Conservation (phyloP, 345 rosid species). For the Rhizophora apiculata region DNA sequence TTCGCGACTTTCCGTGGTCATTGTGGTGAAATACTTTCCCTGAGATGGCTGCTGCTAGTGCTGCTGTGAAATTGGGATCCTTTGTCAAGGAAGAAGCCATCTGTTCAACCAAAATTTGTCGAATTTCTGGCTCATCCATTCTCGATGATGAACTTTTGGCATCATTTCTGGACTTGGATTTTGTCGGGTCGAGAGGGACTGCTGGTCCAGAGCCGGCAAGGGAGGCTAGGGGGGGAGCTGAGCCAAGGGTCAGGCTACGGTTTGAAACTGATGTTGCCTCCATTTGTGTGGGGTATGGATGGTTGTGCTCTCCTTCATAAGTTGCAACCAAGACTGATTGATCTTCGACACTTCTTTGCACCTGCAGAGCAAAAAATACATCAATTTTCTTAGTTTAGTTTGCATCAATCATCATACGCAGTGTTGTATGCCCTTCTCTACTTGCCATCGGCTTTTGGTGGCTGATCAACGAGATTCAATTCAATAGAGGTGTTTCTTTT, state of each 20-base stretch:
- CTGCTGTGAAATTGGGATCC: slow-evolving; percentile 93
- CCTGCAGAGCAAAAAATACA: slow-evolving; percentile 42
- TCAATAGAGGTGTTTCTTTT: background rate
- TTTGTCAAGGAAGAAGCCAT: slow-evolving; percentile 92
- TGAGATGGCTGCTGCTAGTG: slow-evolving; percentile 89
- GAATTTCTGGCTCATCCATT: slow-evolving; percentile 59
- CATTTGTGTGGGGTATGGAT: slow-evolving; percentile 61
- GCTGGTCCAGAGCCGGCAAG: slow-evolving; percentile 37
- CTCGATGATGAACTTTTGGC: slow-evolving; percentile 30
- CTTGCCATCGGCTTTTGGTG: too few relatives aligned
- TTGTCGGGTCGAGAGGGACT: slow-evolving; percentile 51
- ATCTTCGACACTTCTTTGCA: slow-evolving; percentile 88
- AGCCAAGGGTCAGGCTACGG: slow-evolving; percentile 34
- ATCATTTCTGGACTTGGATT: slow-evolving; percentile 34
- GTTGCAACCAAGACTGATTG: slow-evolving; percentile 87
- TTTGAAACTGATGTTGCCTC: slow-evolving; percentile 52
- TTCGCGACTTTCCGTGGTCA: slow-evolving; percentile 37
- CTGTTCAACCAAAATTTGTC: slow-evolving; percentile 75
- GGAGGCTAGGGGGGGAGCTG: slow-evolving; percentile 47
- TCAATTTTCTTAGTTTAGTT: too few relatives aligned
- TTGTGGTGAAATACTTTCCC: slow-evolving; percentile 67
- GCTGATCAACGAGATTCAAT: too few relatives aligned
- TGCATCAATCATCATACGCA: too few relatives aligned
- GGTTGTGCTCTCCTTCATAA: slow-evolving; percentile 97
- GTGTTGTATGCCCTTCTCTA: too few relatives aligned